Evolutionary conservation across 2,329 filamentous ascomycete species (phyloP), one percentile per base, ranked within the genome.

Genomic region (Apiospora malaysiana): DNA sequence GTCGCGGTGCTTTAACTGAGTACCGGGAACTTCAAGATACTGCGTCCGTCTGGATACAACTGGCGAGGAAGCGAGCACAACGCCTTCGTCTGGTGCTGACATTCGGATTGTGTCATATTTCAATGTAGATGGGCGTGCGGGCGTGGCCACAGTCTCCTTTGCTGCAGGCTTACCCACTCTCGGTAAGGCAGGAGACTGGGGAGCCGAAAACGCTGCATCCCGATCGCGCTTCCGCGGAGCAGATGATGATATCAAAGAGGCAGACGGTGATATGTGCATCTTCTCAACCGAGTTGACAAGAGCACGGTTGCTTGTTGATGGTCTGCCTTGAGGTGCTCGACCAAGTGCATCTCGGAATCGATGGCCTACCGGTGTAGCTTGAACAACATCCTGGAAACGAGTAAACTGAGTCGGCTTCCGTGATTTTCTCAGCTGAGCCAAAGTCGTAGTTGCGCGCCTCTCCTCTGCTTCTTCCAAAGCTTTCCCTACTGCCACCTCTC

Each of bases 381-480:
- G 89, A 69, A 90, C 84, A 27, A 89, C 78, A 18, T 81, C 79
- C 10, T 83, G 79, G 40, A 79, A 79, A 7, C 77, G 76, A 18
- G 79, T 77, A 70, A 79, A 78, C 68, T 84, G 83, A 16, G 76
- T 79, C 8, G 85, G 85, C 75, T 87, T 91, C 76, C 85, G 88
- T 2, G 83, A 81, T 81, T 89, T 90, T 77, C 82, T 82, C 37
- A 83, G 78, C 66, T 83, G 82, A 18, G 83, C 83, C 67, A 85
- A 78, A 63, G 83, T 83, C 4, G 83, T 83, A 21, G 83, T 83
- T 6, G 84, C 82, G 69, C 90, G 88, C 75, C 87, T 87, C 78
- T 94, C 91, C 5, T 89, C 87, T 5, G 89, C 87, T 37, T 89
- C 91, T 74, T 93, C 92, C 4, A 88, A 89, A 70, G 93, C 85